These are phyloP conservation scores for Rhinocladiella similis DNA, from an alignment of 2,329 filamentous ascomycete genomes.

Conservation along the genomic window DNA sequence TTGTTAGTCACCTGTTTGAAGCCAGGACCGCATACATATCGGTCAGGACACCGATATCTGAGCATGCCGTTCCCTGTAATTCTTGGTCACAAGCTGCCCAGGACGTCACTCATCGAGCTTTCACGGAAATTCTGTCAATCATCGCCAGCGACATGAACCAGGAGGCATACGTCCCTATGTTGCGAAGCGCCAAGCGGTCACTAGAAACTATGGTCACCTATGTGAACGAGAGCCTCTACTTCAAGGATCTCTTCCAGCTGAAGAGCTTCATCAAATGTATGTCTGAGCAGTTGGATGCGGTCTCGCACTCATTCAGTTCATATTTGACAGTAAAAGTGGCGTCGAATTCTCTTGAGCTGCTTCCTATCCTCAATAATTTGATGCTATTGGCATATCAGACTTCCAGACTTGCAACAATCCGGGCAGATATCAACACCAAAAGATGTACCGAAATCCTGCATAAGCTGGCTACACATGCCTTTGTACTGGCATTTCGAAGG, in stretches of 20 bases:
- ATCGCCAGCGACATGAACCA: background rate
- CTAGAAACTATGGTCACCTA: slow-evolving; percentile 12
- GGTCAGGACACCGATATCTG: slow-evolving; percentile 6
- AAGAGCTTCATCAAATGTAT: slow-evolving; percentile 8
- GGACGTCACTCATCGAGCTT: slow-evolving; percentile 2
- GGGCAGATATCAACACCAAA: background rate
- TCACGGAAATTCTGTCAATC: slow-evolving; percentile 5
- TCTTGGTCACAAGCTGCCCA: slow-evolving; percentile 10
- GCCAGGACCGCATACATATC: background rate
- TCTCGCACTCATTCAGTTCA: slow-evolving; percentile 1
- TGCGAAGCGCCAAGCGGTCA: slow-evolving; percentile 2
- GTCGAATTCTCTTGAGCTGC: background rate
- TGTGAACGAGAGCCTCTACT: slow-evolving; percentile 11
- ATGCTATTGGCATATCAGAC: slow-evolving; percentile 17
- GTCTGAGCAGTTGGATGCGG: slow-evolving; percentile 1
- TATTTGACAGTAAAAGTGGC: background rate
- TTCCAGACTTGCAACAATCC: background rate
- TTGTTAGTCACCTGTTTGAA: slow-evolving; percentile 3
- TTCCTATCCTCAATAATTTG: slow-evolving; percentile 11
- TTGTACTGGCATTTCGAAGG: slow-evolving; percentile 12
- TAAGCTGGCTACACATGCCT: slow-evolving; percentile 14
- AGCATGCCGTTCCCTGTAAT: background rate
- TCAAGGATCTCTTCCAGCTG: background rate
- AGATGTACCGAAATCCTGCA: slow-evolving; percentile 1
- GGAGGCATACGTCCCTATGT: background rate